A percentile compares a stretch with the other conserved stretches of the same genome.
Evolutionary conservation across 2,329 filamentous ascomycete genomes (phyloP).

Genomic region (Aphanoascus verrucosus): DNA sequence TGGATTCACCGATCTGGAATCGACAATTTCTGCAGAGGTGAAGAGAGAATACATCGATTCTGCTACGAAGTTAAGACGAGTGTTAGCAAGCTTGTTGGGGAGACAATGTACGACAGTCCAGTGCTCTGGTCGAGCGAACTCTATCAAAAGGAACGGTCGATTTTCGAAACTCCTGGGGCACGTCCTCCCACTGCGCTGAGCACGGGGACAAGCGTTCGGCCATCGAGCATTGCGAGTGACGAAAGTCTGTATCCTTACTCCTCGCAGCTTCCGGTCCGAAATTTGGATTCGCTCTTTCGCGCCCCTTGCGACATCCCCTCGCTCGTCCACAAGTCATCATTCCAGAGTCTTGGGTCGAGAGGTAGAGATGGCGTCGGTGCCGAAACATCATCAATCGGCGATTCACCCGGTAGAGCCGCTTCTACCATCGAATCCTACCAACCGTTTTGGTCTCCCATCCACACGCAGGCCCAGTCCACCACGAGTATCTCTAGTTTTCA

Average conservation of each 20-base stretch:
- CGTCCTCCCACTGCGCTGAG: constrained; percentile 29
- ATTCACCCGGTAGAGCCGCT: constrained; percentile 56
- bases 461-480: constrained; percentile 54
- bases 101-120: constrained; percentile 71
- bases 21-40: constrained; percentile 87
- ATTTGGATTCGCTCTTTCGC: constrained; percentile 25
- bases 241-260: constrained; percentile 25
- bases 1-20: constrained; percentile 76
- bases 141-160: constrained; percentile 57
- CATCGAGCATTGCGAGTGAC: constrained; percentile 38
- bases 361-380: constrained; percentile 47
- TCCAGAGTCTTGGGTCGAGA: constrained; percentile 60
- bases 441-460: constrained; percentile 85
- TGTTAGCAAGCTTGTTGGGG: constrained; percentile 72
- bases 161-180: constrained; percentile 33
- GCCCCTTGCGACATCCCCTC: constrained; percentile 28
- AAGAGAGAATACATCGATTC: constrained; percentile 89
- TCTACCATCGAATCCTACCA: constrained; percentile 60
- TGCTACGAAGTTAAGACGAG: constrained; percentile 82
- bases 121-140: constrained; percentile 88
- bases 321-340: constrained; percentile 49
- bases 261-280: constrained; percentile 23
- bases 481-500: constrained; percentile 50
- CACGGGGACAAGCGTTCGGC: constrained; percentile 38
- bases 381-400: constrained; percentile 50